Base-by-base conservation (phyloP, 371 early-diverging fungal species). In the Mortierella sp. region DNA sequence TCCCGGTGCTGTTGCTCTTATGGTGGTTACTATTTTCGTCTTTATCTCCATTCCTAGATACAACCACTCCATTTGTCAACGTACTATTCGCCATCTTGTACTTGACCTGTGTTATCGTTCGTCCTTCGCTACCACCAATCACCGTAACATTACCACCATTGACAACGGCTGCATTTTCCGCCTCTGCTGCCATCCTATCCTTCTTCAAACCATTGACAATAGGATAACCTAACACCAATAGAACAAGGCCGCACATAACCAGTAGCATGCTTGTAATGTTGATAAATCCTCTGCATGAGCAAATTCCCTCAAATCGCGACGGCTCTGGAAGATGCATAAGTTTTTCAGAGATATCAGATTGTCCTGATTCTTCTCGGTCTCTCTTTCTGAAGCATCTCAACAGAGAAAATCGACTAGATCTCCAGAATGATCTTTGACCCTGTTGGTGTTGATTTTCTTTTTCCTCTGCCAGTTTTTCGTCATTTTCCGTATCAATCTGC, bases 251-350 rank as follows among this genome's bases (percentile, higher is more conserved):
- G 31, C 55, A 55, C 22, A 79, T 29, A 32, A 74, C 61, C 56
- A 74, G 32, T n/a, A 73, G 2, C 73, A 79, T 79, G 29, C 74
- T 70, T 34, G 74, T 61, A 56, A 79, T 67, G 22, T 79, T 79
- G 37, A 79, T 42, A 1, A 79, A 22, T 4, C 70, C 70, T 1
- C 74, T 54, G 22, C 74, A 70, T 13, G 74, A 70, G 15, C 80
- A 79, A 37, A 73, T 61, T 0, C 80, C 80, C n/a, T 79, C 74
- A 58, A 73, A 70, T 0, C 64, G 59, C 0, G 80, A 73, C 1
- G 74, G 74, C 19, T 79, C 74, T 0, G 80, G 74, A 5, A 79
- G 69, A 17, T 73, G 67, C 68, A 79, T 70, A n/a, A 70, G 34
- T 26, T 70, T 73, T 55, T 79, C 80, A 2, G 67, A 66, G 2